These are phyloP conservation scores for Pholiota conissans DNA, from an alignment of 768 basidiomycete genomes.

Conservation along the genomic window DNA sequence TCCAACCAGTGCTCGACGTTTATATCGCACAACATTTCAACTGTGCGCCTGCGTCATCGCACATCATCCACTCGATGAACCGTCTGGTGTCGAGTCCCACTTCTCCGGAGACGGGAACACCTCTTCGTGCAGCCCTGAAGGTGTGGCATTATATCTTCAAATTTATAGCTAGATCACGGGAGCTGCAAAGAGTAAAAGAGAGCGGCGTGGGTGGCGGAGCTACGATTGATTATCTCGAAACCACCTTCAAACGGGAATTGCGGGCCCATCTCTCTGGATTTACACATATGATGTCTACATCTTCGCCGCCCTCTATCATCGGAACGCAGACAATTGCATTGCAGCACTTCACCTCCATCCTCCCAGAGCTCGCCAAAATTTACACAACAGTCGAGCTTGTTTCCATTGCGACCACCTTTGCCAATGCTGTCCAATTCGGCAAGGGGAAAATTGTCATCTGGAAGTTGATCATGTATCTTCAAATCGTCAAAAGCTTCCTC, in stretches of 20 bases:
- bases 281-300: slow-evolving; percentile 85
- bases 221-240: slow-evolving; percentile 84
- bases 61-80: slow-evolving; percentile 88
- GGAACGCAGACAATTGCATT: slow-evolving; percentile 95
- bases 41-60: slow-evolving; percentile 76
- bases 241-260: slow-evolving; percentile 82
- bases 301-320: slow-evolving; percentile 82
- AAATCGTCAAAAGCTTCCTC: slow-evolving; percentile 84
- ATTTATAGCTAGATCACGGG: slow-evolving; percentile 88
- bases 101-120: slow-evolving; percentile 68
- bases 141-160: slow-evolving; percentile 98
- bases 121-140: slow-evolving; percentile 86
- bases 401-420: slow-evolving; percentile 83
- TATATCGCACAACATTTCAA: slow-evolving; percentile 92
- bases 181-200: slow-evolving; percentile 83
- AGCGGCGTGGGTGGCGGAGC: slow-evolving; percentile 76
- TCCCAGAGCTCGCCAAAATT: slow-evolving; percentile 84
- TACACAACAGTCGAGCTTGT: slow-evolving; percentile 84
- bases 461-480: slow-evolving; percentile 93
- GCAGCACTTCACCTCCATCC: slow-evolving; percentile 89
- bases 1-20: slow-evolving; percentile 89
- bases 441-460: slow-evolving; percentile 91
- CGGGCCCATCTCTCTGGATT: slow-evolving; percentile 75
- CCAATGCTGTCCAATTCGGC: slow-evolving; percentile 71
- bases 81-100: slow-evolving; percentile 74